Evolutionary conservation across 2,329 filamentous ascomycete species (phyloP).

Genomic region (Verticillium isaacii): DNA sequence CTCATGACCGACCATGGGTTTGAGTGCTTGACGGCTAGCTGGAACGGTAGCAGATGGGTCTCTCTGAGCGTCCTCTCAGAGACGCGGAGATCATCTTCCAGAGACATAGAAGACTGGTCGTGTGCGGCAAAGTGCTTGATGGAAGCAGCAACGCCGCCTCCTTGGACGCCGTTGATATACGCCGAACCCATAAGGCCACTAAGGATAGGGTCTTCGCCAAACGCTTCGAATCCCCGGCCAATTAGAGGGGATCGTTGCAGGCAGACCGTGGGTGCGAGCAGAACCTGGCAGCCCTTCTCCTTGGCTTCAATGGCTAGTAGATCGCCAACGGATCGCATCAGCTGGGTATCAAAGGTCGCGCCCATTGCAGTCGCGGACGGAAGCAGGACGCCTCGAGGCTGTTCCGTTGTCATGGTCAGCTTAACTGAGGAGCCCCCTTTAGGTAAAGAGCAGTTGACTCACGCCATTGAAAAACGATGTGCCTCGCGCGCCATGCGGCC

Average conservation of each 20-base stretch:
- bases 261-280: constrained; percentile 59
- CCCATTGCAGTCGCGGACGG: constrained; percentile 23
- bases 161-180: constrained; percentile 26
- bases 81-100: constrained; percentile 39
- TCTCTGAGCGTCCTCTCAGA: constrained; percentile 53
- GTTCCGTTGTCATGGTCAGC: constrained; percentile 24
- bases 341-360: constrained; percentile 28
- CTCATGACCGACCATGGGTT: constrained; percentile 54
- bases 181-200: constrained; percentile 15
- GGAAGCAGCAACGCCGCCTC: constrained; percentile 22
- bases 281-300: constrained; percentile 50
- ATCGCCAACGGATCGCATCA: constrained; percentile 10
- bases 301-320: constrained; percentile 13
- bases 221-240: constrained; percentile 61
- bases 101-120: constrained; percentile 45
- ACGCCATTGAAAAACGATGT: constrained; percentile 22
- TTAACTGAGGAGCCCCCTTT: constrained; percentile 34
- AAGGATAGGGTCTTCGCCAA: constrained; percentile 45
- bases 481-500: not conserved
- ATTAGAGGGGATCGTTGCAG: constrained; percentile 58
- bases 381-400: not conserved
- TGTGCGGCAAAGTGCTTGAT: constrained; percentile 35
- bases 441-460: not conserved
- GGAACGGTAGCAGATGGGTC: constrained; percentile 61
- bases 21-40: constrained; percentile 52